Evolutionary conservation across 2,329 filamentous ascomycete genomes (phyloP), one percentile per base, ranked within the genome.

Genomic region (Fusarium piperis): DNA sequence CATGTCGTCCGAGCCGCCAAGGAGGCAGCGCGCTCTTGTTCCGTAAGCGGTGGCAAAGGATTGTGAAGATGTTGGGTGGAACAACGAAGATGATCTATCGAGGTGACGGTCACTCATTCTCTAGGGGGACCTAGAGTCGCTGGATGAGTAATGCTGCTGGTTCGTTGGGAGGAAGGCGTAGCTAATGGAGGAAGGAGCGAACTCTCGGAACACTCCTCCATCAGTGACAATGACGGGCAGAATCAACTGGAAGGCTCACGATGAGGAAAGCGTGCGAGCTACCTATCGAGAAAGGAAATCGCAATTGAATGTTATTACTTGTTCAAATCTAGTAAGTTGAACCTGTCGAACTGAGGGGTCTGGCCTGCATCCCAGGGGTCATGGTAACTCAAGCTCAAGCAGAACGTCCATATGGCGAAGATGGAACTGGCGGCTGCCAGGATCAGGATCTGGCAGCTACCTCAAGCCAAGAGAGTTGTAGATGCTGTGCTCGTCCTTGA

Each of bases 1-100:
- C 93, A 97, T 96, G 35, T 18, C 41, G 44, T 12, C 20, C 10
- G n/a, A 15, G 30, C 20, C 26, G 26, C 20, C 26, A 15, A 33
- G 18, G 16, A 10, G 26, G 30, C 11, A 39, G 13, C 18, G 15
- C 3, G 16, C 15, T n/a, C 11, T 13, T 12, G 41, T 26, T 53
- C 39, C 32, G 28, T 23, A 16, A 33, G 32, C 11, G 7, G 33
- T 38, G 52, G 33, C 33, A 36, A 23, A 26, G 8, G 33, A 26
- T 28, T 13, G 32, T 28, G 52, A 30, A 48, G 20, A 30, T 18
- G 20, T 10, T 23, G 12, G 12, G 15, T 23, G 12, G 12, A n/a
- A 44, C 20, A 12, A 36, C 13, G 7, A 9, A 15, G 18, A 55
- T 26, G 23, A 41, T 18, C 18, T 23, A 33, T 13, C 35, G 36